Evolutionary conservation across 192 early-diverging fungal genomes (phyloP).

Genomic region (Coemansia sp.): DNA sequence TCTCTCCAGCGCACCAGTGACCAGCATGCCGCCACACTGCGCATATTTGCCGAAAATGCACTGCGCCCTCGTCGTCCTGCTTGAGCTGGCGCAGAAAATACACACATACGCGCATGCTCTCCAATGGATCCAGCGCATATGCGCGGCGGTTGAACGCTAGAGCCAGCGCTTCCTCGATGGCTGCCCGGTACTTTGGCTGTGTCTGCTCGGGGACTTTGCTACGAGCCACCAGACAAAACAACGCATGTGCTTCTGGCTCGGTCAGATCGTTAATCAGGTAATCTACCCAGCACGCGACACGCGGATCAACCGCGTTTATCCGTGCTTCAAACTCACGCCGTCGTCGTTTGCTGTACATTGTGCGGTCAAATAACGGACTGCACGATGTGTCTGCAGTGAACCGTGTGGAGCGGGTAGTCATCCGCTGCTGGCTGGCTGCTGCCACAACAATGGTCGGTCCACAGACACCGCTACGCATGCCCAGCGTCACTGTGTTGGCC

Average conservation of each 20-base stretch:
- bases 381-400: conserved; percentile 7
- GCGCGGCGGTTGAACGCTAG: conserved; percentile 42
- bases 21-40: conserved; percentile 27
- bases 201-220: conserved; percentile 22
- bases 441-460: conserved; percentile 8
- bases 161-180: conserved; percentile 42
- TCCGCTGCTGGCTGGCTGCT: conserved; percentile 9
- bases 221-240: conserved; percentile 31
- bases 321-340: not conserved
- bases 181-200: conserved; percentile 17
- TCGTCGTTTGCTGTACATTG: conserved; percentile 6
- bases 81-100: conserved; percentile 28
- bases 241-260: conserved; percentile 17
- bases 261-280: conserved; percentile 32
- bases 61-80: not conserved
- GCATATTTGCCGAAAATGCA: conserved; percentile 4
- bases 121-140: conserved; percentile 26
- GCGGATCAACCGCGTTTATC: conserved; percentile 18
- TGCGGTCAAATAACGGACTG: conserved; percentile 17
- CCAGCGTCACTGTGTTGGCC: conserved; percentile 17
- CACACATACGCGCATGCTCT: conserved; percentile 35
- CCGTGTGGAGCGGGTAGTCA: not conserved
- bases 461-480: not conserved
- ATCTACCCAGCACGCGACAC: conserved; percentile 39
- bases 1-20: conserved; percentile 12